Conservation (phyloP, 768 basidiomycete species). For the Rhodotorula sphaerocarpa region DNA sequence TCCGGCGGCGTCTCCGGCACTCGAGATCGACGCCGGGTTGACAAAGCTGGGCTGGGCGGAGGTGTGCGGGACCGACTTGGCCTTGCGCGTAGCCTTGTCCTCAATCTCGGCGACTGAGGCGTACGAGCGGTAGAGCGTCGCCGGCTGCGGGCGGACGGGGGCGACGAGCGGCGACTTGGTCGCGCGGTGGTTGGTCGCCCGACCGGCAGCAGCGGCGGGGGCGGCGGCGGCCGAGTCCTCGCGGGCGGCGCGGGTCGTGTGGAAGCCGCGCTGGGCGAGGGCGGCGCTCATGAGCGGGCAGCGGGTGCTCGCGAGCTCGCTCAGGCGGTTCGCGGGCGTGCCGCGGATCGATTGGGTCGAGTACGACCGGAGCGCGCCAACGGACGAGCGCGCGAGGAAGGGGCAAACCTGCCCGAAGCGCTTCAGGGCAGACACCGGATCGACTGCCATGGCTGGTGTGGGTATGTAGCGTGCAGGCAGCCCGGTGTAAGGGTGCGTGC, state of each 20-base stretch:
- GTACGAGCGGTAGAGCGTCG: constrained; percentile 10
- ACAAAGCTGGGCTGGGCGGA: constrained; percentile 6
- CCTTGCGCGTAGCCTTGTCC: constrained; percentile 16
- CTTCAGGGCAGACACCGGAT: constrained; percentile 10
- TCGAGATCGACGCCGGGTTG: constrained; percentile 16
- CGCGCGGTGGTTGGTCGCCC: not conserved
- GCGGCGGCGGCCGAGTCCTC: not conserved
- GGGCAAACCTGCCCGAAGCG: constrained; percentile 33
- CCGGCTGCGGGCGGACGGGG: not conserved
- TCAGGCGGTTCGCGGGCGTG: constrained; percentile 17
- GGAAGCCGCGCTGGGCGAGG: constrained; percentile 17
- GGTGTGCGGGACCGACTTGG: not conserved
- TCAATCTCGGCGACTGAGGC: constrained; percentile 27
- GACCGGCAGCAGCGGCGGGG: not conserved
- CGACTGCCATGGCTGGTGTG: not conserved
- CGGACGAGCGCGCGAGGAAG: constrained; percentile 25
- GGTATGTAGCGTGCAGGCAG: not conserved
- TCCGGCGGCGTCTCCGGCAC: not conserved
- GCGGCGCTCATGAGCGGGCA: constrained; percentile 32
- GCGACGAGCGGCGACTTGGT: not conserved
- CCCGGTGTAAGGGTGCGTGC: constrained; percentile 1
- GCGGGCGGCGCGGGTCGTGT: too few species aligned
- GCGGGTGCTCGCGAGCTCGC: constrained; percentile 11
- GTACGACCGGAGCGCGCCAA: constrained; percentile 9
- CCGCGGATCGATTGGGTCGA: constrained; percentile 5